Base-by-base conservation (phyloP, 2,329 filamentous ascomycete genomes). In the Colletotrichum spaethianum region DNA sequence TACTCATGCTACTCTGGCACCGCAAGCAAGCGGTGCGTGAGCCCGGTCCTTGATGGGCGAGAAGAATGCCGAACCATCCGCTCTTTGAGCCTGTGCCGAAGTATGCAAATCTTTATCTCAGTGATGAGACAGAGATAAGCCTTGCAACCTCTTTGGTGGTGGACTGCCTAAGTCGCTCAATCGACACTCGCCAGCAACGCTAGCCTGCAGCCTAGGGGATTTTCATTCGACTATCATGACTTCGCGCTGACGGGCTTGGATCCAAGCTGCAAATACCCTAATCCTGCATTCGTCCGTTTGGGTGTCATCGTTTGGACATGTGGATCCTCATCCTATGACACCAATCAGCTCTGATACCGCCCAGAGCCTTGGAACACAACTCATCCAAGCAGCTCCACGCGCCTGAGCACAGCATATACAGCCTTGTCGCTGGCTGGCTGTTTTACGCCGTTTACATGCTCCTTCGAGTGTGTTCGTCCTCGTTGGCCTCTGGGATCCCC, bases 171-270 rank as follows among this genome's bases (percentile, higher is more conserved):
- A 8, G 53, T 31, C 23, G 14, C 6, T 31, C 1, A 1, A 26
- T 18, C 40, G 16, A 42, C 14, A 42, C 23, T 36, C 14, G n/a
- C 33, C n/a, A 56, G 31, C 53, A 46, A 36, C 38, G 18, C 26
- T 56, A n/a, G 26, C 18, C 20, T 46, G 12, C 26, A 9, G 18
- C 23, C 31, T 11, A 7, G 28, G 18, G 11, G 16, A 20, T 20
- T 4, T 52, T 52, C 16, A 3, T 12, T n/a, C n/a, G 12, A 18
- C 36, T 38, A 18, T 40, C n/a, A 23, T 1, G 44, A n/a, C n/a
- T 18, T 70, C 33, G 44, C 23, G 67, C 62, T 70, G 42, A 70
- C 44, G 62, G 56, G 62, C 67, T 70, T 70, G 36, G 59, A 36
- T 40, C 33, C 38, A 44, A 44, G 16, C 31, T 5, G 44, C 4